phyloP scores from a whole-genome alignment of 768 basidiomycete species.

The Amanita muscaria region DNA sequence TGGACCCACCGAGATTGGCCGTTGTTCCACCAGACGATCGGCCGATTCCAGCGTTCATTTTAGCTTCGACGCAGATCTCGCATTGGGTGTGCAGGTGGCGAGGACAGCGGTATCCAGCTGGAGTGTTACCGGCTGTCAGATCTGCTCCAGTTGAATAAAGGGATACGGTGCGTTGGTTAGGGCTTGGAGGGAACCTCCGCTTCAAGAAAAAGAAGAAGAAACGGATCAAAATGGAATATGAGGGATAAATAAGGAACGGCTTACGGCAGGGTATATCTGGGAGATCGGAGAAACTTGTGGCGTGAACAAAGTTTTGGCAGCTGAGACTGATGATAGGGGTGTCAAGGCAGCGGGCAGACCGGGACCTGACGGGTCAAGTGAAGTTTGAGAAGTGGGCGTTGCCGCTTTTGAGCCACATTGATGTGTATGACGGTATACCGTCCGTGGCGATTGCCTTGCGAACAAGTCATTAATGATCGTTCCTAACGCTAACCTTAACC shows the following conservation, averaged over 20 bases:
- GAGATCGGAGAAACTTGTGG: neutral
- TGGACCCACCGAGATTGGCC: too few species aligned
- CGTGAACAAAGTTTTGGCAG: slow-evolving; percentile 12
- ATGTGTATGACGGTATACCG: slow-evolving; percentile 35
- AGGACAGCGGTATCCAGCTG: slow-evolving; percentile 58
- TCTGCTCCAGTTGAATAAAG: slow-evolving; percentile 58
- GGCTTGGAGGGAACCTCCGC: slow-evolving; percentile 15
- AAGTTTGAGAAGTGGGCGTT: slow-evolving; percentile 15
- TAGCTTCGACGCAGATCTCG: slow-evolving; percentile 69
- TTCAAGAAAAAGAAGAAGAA: slow-evolving; percentile 12
- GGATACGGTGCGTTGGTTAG: slow-evolving; percentile 31
- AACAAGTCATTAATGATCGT: slow-evolving; percentile 80
- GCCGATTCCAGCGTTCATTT: slow-evolving; percentile 16
- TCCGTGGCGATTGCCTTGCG: slow-evolving; percentile 56
- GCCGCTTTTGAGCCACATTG: slow-evolving; percentile 19
- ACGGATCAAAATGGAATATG: slow-evolving; percentile 9
- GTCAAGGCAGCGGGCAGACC: slow-evolving; percentile 12
- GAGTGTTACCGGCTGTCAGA: slow-evolving; percentile 51
- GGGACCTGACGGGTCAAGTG: slow-evolving; percentile 14
- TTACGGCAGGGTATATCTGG: slow-evolving; percentile 4
- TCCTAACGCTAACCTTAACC: slow-evolving; percentile 64
- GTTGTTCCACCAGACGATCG: slow-evolving; percentile 15
- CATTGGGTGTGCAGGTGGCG: slow-evolving; percentile 68
- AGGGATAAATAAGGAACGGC: slow-evolving; percentile 13
- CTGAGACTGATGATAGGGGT: slow-evolving; percentile 11